Conservation (phyloP, 306 rosid species). For the Casuarina equisetifolia region DNA sequence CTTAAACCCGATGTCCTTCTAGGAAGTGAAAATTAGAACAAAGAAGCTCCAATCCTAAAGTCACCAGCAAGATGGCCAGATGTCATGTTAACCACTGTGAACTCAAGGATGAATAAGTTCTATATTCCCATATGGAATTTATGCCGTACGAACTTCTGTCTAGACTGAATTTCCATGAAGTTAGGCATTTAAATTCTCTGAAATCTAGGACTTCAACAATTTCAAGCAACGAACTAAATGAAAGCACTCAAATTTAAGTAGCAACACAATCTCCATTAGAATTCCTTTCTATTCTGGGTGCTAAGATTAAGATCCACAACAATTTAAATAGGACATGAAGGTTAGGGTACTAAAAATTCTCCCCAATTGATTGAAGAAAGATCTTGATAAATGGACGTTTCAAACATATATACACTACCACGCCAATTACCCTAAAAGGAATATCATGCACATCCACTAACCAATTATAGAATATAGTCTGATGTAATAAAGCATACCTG, state of each 20-base stretch:
- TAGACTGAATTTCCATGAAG: conserved; percentile 15
- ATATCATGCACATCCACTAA: conserved; percentile 14
- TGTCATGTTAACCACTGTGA: conserved; percentile 4
- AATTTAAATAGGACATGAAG: not conserved
- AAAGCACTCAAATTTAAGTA: conserved; percentile 9
- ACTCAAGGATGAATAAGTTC: conserved; percentile 12
- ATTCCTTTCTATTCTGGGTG: not conserved
- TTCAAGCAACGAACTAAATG: conserved; percentile 20
- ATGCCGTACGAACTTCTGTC: not conserved
- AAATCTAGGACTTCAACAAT: conserved; percentile 8
- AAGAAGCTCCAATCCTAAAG: not conserved
- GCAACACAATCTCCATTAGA: not conserved
- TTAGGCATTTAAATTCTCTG: conserved; percentile 11
- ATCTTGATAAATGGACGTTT: conserved; percentile 1
- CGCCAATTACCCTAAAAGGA: not conserved
- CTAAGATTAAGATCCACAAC: conserved; percentile 3
- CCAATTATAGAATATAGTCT: conserved; percentile 15
- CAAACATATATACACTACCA: not conserved
- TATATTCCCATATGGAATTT: conserved; percentile 16
- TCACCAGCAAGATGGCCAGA: not conserved
- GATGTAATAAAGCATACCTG: conserved; percentile 56
- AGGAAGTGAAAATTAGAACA: not conserved
- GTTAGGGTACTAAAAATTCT: not conserved
- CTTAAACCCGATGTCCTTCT: not conserved
- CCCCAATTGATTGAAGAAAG: not conserved